Conservation (phyloP, 148 eudicot genomes). For the Amaranthus hypochondriacus region DNA sequence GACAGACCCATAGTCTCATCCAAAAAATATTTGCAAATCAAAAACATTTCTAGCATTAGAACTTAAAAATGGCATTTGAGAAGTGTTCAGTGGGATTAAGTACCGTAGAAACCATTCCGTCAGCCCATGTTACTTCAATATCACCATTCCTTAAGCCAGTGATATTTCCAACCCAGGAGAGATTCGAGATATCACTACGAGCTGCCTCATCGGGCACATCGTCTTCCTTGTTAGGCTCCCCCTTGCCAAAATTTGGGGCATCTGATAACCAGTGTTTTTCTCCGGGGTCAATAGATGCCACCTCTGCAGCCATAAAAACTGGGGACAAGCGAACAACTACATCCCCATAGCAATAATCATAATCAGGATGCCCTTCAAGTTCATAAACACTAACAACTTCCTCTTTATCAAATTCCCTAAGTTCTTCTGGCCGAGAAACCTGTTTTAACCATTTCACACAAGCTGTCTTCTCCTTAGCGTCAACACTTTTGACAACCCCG, state of each 20-base stretch:
- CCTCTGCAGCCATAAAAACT: constrained; percentile 34
- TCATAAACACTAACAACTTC: constrained; percentile 97
- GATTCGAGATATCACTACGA: constrained; percentile 47
- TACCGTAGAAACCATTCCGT: constrained; percentile 92
- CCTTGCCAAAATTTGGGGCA: constrained; percentile 24
- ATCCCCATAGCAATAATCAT: constrained; percentile 96
- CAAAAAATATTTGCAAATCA: background rate
- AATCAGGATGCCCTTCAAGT: constrained; percentile 94
- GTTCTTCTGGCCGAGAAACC: constrained; percentile 79
- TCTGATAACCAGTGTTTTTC: constrained; percentile 31
- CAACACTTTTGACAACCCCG: constrained; percentile 88
- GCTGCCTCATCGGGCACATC: constrained; percentile 35
- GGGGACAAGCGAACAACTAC: constrained; percentile 88
- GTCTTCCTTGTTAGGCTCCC: constrained; percentile 24
- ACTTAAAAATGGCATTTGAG: constrained; percentile 6
- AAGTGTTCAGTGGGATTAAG: constrained; percentile 7
- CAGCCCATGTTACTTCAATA: constrained; percentile 98
- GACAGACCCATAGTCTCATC: background rate
- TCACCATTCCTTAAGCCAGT: constrained; percentile 92
- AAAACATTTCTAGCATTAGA: background rate
- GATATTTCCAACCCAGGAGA: constrained; percentile 97
- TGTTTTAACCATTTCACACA: constrained; percentile 86
- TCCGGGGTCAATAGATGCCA: constrained; percentile 22
- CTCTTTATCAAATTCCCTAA: constrained; percentile 74
- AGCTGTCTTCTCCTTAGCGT: constrained; percentile 93